Evolutionary conservation across 768 basidiomycete species (phyloP).

Genomic region (Sarcodon aspratus): DNA sequence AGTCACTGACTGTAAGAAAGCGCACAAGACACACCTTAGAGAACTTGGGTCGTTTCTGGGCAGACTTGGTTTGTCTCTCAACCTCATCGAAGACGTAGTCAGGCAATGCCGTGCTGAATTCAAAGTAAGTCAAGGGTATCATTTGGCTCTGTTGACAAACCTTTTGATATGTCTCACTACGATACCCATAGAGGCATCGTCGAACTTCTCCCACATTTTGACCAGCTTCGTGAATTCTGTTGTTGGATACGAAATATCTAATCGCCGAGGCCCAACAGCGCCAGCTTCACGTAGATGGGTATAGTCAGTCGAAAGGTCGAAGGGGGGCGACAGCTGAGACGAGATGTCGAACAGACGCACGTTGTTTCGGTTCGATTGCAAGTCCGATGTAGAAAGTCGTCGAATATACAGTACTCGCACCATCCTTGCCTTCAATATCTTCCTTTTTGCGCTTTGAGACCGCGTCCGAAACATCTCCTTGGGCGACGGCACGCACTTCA

Average conservation of each 20-base stretch:
- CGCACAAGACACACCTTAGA: conserved; percentile 31
- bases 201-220: conserved; percentile 92
- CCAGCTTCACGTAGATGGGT: conserved; percentile 41
- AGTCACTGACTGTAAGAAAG: conserved; percentile 1
- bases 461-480: conserved; percentile 73
- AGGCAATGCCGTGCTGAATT: conserved; percentile 55
- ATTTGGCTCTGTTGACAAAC: conserved; percentile 26
- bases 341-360: conserved; percentile 34
- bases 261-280: conserved; percentile 61
- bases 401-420: conserved; percentile 74
- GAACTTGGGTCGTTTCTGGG: conserved; percentile 65
- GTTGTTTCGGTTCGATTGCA: conserved; percentile 80
- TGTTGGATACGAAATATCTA: conserved; percentile 97
- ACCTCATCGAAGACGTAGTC: conserved; percentile 77
- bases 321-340: not conserved
- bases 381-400: conserved; percentile 98
- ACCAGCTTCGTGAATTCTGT: conserved; percentile 91
- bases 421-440: conserved; percentile 69
- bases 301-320: conserved; percentile 3
- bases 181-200: conserved; percentile 88
- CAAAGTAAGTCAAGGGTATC: not conserved
- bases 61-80: conserved; percentile 62
- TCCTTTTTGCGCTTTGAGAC: conserved; percentile 65
- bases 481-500: conserved; percentile 80
- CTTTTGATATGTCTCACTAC: conserved; percentile 88